Conservation (phyloP, 2,329 filamentous ascomycete genomes). For the Teratosphaeria gauchensis region DNA sequence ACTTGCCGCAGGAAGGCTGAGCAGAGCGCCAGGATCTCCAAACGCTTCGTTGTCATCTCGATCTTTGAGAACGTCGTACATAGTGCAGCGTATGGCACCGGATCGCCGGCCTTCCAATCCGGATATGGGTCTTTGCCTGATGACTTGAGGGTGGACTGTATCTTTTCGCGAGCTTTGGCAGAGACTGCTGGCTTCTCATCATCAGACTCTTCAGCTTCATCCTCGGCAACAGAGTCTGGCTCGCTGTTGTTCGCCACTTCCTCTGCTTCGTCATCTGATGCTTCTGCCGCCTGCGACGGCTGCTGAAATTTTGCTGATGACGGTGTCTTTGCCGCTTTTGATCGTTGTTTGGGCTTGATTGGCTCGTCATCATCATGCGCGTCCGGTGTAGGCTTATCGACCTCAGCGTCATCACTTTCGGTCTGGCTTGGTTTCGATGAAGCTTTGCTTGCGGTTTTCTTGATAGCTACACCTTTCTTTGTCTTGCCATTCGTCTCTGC, state of each 20-base stretch:
- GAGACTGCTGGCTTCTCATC: conserved; percentile 60
- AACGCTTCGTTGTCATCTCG: conserved; percentile 85
- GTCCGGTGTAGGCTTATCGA: not conserved
- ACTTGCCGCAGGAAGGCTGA: conserved; percentile 88
- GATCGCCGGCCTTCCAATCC: conserved; percentile 82
- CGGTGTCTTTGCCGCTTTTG: conserved; percentile 4
- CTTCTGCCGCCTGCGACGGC: conserved; percentile 2
- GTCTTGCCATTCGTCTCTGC: conserved; percentile 8
- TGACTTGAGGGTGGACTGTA: conserved; percentile 64
- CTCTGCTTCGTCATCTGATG: conserved; percentile 6
- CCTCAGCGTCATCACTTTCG: conserved; percentile 1
- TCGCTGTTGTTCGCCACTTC: conserved; percentile 4
- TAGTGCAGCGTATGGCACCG: conserved; percentile 87
- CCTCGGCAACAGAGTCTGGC: conserved; percentile 17
- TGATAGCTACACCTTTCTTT: conserved; percentile 17
- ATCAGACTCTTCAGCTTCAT: conserved; percentile 40
- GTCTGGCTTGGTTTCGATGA: not conserved
- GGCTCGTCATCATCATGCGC: conserved; percentile 5
- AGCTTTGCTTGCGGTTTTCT: conserved; percentile 4
- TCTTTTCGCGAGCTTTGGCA: conserved; percentile 67
- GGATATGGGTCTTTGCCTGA: conserved; percentile 73
- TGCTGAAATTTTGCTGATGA: conserved; percentile 2
- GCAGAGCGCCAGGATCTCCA: conserved; percentile 82
- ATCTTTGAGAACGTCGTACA: conserved; percentile 92
- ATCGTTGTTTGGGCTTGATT: conserved; percentile 2